These are phyloP conservation scores for Claviceps purpurea DNA, from an alignment of 2,329 filamentous ascomycete genomes.

Conservation along the genomic window DNA sequence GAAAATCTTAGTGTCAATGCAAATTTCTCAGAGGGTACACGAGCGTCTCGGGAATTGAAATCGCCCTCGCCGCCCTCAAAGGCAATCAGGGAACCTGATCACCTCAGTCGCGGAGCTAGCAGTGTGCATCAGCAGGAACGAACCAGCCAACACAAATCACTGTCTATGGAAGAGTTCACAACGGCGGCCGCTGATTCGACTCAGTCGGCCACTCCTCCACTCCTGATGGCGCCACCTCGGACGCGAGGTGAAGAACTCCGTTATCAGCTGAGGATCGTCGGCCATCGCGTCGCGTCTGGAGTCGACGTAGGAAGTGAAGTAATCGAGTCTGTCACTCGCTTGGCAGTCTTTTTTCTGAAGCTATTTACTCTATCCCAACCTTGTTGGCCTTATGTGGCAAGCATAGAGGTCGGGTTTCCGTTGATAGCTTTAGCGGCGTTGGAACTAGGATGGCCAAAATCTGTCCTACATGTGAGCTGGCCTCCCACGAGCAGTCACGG, in stretches of 20 bases:
- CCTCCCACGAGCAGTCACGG: neutral
- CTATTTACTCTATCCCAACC: conserved; percentile 48
- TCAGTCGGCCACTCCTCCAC: conserved; percentile 8
- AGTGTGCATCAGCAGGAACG: neutral
- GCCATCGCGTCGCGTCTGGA: conserved; percentile 17
- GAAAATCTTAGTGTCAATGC: neutral
- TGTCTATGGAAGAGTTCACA: neutral
- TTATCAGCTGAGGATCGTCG: conserved; percentile 21
- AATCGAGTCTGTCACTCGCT: conserved; percentile 28
- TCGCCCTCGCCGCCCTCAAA: conserved; percentile 4
- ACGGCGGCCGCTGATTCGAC: neutral
- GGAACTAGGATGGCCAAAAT: conserved; percentile 39
- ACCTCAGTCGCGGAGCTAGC: neutral
- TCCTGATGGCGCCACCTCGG: conserved; percentile 37
- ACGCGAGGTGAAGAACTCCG: conserved; percentile 19
- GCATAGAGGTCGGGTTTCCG: conserved; percentile 49
- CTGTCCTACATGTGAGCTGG: conserved; percentile 3
- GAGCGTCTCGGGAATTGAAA: conserved; percentile 9
- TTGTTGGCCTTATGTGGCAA: conserved; percentile 61
- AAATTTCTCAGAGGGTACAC: conserved; percentile 13
- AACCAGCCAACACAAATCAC: neutral
- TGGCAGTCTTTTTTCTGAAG: conserved; percentile 56
- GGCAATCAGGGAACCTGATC: neutral
- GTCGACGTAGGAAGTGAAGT: conserved; percentile 17
- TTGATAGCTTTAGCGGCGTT: conserved; percentile 55